Evolutionary conservation across 75 land plant genomes (phyloP).

Genomic region (Picea sitchensis): DNA sequence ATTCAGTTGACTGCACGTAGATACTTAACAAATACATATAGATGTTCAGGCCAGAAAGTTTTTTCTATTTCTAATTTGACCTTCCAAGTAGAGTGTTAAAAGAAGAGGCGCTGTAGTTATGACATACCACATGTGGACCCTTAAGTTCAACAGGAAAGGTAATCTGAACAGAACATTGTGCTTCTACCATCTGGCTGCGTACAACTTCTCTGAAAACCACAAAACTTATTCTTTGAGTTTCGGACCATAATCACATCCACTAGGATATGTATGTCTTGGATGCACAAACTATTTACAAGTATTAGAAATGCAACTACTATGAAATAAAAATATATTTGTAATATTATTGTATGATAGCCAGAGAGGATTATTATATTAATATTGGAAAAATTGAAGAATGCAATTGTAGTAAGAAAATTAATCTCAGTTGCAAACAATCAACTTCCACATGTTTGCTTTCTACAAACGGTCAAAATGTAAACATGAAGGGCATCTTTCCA

Average conservation of each 20-base stretch:
- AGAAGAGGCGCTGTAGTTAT: background rate
- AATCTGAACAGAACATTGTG: slow-evolving; percentile 95
- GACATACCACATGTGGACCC: slow-evolving; percentile 72
- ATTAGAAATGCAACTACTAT: too few relatives aligned
- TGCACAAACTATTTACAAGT: too few relatives aligned
- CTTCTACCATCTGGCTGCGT: slow-evolving; percentile 94
- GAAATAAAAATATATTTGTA: too few relatives aligned
- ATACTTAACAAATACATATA: background rate
- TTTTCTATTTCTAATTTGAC: background rate
- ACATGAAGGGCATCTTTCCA: background rate
- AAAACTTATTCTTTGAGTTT: too few relatives aligned
- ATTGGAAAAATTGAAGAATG: background rate
- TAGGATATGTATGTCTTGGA: too few relatives aligned
- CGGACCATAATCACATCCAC: too few relatives aligned
- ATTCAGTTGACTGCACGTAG: background rate
- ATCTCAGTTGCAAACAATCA: background rate
- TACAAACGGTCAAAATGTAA: background rate
- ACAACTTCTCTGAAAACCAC: slow-evolving; percentile 73
- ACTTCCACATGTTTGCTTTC: background rate
- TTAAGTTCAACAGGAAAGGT: slow-evolving; percentile 91
- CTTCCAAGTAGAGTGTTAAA: background rate
- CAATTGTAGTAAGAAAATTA: background rate
- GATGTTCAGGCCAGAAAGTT: background rate
- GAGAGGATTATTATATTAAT: background rate
- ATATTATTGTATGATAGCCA: background rate